A percentile compares a stretch with the other conserved stretches of the same genome.
Conservation (phyloP, 441 rosid genomes). For the Euphorbia celastroides region DNA sequence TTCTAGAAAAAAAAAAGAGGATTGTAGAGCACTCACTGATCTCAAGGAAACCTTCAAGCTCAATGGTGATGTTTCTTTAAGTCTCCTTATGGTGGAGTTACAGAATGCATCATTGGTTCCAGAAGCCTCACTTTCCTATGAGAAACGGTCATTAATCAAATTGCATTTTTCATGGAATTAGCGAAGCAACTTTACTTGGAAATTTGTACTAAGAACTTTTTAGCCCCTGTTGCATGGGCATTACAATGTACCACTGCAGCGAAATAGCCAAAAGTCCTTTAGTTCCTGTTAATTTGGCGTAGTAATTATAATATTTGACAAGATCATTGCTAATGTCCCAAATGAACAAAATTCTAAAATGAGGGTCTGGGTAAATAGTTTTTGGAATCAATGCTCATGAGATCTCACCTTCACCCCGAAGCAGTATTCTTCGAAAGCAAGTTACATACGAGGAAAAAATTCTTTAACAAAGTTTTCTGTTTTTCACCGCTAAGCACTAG, state of each 20-base stretch:
- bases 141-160: constrained; percentile 14
- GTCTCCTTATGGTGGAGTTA: constrained; percentile 50
- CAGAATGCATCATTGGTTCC: constrained; percentile 68
- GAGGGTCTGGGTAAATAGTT: too few species aligned
- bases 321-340: not conserved
- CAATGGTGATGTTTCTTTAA: constrained; percentile 74
- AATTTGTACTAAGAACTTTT: not conserved
- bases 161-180: not conserved
- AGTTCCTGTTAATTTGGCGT: not conserved
- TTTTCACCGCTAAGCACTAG: not conserved
- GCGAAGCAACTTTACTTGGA: not conserved
- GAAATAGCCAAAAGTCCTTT: not conserved
- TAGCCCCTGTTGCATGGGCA: not conserved
- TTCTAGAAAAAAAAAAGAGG: not conserved
- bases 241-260: too few species aligned
- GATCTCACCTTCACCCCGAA: not conserved
- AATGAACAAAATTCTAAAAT: not conserved
- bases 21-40: constrained; percentile 56
- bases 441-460: not conserved
- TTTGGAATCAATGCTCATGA: not conserved
- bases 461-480: not conserved
- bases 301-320: constrained; percentile 6
- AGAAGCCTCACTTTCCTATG: constrained; percentile 60
- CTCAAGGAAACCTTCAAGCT: constrained; percentile 85
- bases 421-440: not conserved